These are phyloP conservation scores for Aspergillus diversus DNA, from an alignment of 495 filamentous ascomycete species.

Conservation along the genomic window DNA sequence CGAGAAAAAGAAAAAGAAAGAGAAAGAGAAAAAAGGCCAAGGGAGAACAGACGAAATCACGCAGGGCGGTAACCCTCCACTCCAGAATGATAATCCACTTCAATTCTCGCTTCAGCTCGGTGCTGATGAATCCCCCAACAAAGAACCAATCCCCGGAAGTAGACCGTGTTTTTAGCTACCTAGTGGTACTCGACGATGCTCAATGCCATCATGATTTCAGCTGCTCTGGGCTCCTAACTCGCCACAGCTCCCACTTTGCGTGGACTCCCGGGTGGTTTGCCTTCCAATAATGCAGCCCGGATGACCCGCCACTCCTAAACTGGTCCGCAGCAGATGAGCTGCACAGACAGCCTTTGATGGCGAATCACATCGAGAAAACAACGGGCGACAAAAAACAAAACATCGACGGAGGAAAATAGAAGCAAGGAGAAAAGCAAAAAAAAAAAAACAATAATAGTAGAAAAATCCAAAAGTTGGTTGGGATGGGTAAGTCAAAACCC, in stretches of 20 bases:
- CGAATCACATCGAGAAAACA: conserved; percentile 21
- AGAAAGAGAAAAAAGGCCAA: too few relatives aligned
- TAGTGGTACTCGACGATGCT: background rate
- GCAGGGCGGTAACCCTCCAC: too few relatives aligned
- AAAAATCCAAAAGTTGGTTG: conserved; percentile 3
- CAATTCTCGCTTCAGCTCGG: too few relatives aligned
- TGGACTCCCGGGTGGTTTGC: conserved; percentile 31
- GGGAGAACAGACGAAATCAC: too few relatives aligned
- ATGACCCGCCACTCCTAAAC: conserved; percentile 46
- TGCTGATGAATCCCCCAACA: too few relatives aligned
- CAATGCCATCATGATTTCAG: conserved; percentile 20
- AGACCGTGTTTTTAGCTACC: too few relatives aligned
- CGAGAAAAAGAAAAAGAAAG: too few relatives aligned
- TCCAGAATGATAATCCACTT: too few relatives aligned
- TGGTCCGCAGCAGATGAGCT: conserved; percentile 32
- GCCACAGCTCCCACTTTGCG: conserved; percentile 27
- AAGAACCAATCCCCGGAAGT: too few relatives aligned
- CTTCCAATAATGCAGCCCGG: conserved; percentile 36
- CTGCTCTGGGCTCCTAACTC: conserved; percentile 16
- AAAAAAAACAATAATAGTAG: background rate
- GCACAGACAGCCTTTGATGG: conserved; percentile 25
- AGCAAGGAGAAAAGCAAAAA: conserved; percentile 19
- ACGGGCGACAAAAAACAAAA: conserved; percentile 21
- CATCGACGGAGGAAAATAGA: conserved; percentile 12
- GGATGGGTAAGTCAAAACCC: conserved; percentile 12